Evolutionary conservation across 495 filamentous ascomycete species (phyloP), one percentile per base, ranked within the genome.

Genomic region (Pyrenula aspistea): DNA sequence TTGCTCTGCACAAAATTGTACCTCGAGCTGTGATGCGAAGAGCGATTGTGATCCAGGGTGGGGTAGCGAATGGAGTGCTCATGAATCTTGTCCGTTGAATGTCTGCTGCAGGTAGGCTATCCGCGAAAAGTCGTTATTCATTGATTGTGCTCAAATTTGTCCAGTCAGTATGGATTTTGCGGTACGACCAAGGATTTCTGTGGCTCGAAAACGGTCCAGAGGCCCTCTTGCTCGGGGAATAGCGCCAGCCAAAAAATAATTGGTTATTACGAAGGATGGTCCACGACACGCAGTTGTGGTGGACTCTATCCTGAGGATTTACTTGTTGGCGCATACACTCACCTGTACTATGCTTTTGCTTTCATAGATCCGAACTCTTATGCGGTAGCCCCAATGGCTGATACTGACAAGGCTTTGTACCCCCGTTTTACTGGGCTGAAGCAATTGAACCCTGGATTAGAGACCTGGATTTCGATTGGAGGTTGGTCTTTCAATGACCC

Each of bases 331-430:
- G 53, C 42, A 2, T 67, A 62, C 55, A 78, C 73, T 2, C 75
- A 81, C 60, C 55, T 81, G 4, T 68, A 70, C 61, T 73, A 68
- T 51, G 71, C 78, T 0, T 81, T 79, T 60, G 69, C 67, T 0
- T 56, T 53, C 24, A 66, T 80, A 53, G 62, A 77, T 59, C 68
- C 70, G 0, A 57, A 54, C 0, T 72, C 60, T 0, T 76, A 65
- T 53, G 48, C 8, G n/a, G 20, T 52, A 8, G 50, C 50, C 20
- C 50, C 50, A 4, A 52, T 52, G 50, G 50, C 8, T 52, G 8
- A 8, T 8, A 20, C 4, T 19, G 8, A 8, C 19, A 20, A 8
- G 8, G 19, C n/a, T 10, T 24, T 52, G 10, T 52, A 52, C 22
- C 8, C 8, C 50, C 50, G 50, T 10, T 52, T 52, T 19, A 52